These are phyloP conservation scores for Iris macrosiphon DNA, from an alignment of 106 monocot genomes.

Conservation along the genomic window DNA sequence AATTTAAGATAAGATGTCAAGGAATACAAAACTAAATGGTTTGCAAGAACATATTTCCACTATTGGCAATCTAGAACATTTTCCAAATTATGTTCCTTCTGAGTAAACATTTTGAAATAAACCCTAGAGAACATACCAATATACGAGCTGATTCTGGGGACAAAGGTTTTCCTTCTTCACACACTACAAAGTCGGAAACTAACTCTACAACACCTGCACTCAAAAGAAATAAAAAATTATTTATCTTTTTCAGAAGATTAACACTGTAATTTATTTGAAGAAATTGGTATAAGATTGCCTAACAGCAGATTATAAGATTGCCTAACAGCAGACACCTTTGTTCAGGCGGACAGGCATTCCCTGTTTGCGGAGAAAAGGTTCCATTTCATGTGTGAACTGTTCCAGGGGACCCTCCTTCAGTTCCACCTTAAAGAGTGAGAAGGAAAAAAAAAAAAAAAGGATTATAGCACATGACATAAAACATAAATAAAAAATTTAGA, in stretches of 20 bases:
- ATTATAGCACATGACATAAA: too few relatives aligned
- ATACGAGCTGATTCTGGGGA: constrained; percentile 82
- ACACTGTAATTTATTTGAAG: neutral
- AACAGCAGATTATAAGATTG: neutral
- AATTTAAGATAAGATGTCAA: too few relatives aligned
- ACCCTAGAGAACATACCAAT: constrained; percentile 55
- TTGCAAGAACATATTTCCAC: too few relatives aligned
- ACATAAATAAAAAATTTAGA: neutral
- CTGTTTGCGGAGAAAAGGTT: constrained; percentile 89
- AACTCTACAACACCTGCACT: constrained; percentile 76
- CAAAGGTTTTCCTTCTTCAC: constrained; percentile 72
- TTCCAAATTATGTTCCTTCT: too few relatives aligned
- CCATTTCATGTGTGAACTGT: constrained; percentile 96
- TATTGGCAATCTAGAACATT: too few relatives aligned
- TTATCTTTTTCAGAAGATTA: neutral
- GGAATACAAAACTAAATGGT: too few relatives aligned
- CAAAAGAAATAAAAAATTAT: neutral
- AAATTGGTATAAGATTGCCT: neutral
- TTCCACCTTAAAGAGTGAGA: constrained; percentile 76
- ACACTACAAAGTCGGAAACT: constrained; percentile 81
- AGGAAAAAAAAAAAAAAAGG: too few relatives aligned
- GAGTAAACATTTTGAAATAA: too few relatives aligned
- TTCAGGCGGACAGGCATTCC: constrained; percentile 82
- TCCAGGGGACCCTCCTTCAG: constrained; percentile 88
- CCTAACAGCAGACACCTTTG: constrained; percentile 49